These are phyloP conservation scores for Tympanopsis confertula DNA, from an alignment of 2,329 filamentous ascomycete species.

Conservation along the genomic window DNA sequence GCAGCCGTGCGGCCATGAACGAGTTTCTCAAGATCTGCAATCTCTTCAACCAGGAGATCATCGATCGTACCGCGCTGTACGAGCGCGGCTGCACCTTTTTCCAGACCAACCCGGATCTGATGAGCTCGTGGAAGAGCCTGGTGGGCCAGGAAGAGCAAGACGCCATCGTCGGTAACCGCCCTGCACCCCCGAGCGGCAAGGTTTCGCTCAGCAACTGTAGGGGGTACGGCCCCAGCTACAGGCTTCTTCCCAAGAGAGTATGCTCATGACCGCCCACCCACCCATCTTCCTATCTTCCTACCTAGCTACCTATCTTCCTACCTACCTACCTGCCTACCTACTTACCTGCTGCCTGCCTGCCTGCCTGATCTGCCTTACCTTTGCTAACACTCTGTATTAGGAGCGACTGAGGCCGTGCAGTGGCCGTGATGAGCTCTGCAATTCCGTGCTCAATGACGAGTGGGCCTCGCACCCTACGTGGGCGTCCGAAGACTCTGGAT, in stretches of 20 bases:
- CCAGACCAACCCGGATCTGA: conserved; percentile 77
- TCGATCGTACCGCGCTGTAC: conserved; percentile 72
- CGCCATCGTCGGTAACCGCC: conserved; percentile 66
- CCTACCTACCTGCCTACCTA: too few relatives aligned
- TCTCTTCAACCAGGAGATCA: conserved; percentile 83
- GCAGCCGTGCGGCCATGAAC: conserved; percentile 82
- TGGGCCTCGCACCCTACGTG: conserved; percentile 98
- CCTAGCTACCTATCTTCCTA: conserved; percentile 1
- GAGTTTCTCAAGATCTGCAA: conserved; percentile 97
- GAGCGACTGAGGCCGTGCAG: conserved; percentile 87
- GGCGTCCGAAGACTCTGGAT: conserved; percentile 95
- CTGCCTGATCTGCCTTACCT: too few relatives aligned
- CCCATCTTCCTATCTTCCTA: conserved; percentile 3
- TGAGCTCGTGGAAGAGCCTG: conserved; percentile 76
- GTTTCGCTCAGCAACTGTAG: conserved; percentile 90
- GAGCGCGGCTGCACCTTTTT: conserved; percentile 79
- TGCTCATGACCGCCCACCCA: conserved; percentile 12
- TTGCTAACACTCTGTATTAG: conserved; percentile 17
- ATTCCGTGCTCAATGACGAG: conserved; percentile 86
- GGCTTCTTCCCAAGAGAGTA: conserved; percentile 80
- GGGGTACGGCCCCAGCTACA: conserved; percentile 86
- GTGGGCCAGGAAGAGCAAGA: conserved; percentile 61
- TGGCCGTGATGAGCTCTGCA: conserved; percentile 87
- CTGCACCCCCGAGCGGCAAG: conserved; percentile 63
- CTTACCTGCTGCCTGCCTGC: too few relatives aligned